phyloP scores from a whole-genome alignment of 345 rosid genomes.

The Sapria himalayana region DNA sequence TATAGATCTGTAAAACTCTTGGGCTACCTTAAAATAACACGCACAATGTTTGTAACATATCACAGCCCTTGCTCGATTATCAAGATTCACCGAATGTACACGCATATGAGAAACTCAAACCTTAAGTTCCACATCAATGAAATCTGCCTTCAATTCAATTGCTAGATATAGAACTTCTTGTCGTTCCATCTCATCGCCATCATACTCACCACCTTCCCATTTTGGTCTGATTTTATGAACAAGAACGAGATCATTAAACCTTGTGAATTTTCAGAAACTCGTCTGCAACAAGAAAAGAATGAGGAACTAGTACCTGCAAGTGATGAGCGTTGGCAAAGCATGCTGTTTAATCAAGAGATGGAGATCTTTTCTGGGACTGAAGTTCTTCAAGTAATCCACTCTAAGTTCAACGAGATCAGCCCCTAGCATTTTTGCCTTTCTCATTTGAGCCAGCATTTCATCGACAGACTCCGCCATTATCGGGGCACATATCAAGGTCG shows the following conservation, averaged over 20 bases:
- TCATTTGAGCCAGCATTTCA: conserved; percentile 23
- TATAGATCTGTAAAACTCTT: conserved; percentile 19
- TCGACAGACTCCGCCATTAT: conserved; percentile 36
- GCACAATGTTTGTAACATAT: conserved; percentile 3
- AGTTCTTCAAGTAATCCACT: conserved; percentile 31
- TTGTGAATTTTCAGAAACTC: too few relatives aligned
- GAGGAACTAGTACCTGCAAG: conserved; percentile 21
- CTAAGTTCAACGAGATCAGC: conserved; percentile 41
- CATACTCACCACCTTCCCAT: conserved; percentile 52
- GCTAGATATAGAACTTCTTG: conserved; percentile 24
- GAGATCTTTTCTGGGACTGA: conserved; percentile 29
- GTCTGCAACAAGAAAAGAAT: not conserved
- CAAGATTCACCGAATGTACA: not conserved
- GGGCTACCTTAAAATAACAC: conserved; percentile 39
- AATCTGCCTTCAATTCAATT: conserved; percentile 35
- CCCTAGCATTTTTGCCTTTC: conserved; percentile 25
- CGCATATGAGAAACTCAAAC: conserved; percentile 9
- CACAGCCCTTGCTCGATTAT: not conserved
- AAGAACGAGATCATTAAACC: too few relatives aligned
- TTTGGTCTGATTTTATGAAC: conserved; percentile 34
- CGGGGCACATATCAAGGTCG: conserved; percentile 27
- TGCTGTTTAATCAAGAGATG: conserved; percentile 24
- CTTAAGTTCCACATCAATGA: conserved; percentile 39
- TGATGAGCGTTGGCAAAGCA: conserved; percentile 35
- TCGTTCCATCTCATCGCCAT: conserved; percentile 28